Conservation (phyloP, 768 basidiomycete genomes). For the Cystofilobasidium bisporidii region DNA sequence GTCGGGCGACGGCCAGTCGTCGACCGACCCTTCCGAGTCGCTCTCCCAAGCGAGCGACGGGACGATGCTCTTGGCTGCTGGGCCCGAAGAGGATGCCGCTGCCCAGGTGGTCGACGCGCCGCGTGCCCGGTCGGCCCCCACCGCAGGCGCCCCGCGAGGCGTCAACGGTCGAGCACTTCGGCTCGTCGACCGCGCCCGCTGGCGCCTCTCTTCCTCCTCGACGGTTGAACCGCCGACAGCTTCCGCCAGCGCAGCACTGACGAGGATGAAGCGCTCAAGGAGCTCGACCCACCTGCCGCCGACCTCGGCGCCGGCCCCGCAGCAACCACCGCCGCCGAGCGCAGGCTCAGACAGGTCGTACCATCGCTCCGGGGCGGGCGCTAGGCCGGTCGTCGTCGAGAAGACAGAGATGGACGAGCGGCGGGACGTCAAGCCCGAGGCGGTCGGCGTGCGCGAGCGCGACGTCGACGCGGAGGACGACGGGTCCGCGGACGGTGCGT, state of each 20-base stretch:
- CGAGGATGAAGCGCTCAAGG: not conserved
- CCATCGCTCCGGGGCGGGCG: not conserved
- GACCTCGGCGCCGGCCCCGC: not conserved
- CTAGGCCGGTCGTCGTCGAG: not conserved
- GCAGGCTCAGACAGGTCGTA: not conserved
- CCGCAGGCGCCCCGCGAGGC: not conserved
- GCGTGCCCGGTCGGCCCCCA: not conserved
- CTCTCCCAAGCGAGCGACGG: conserved; percentile 4
- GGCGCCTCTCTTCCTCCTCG: not conserved
- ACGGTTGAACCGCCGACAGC: not conserved
- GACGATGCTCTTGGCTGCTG: no score
- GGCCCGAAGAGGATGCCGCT: no score
- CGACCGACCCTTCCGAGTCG: not conserved
- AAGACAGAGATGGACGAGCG: not conserved
- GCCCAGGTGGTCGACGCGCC: no score
- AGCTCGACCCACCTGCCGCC: conserved; percentile 1
- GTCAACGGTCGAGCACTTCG: not conserved
- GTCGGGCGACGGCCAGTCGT: not conserved
- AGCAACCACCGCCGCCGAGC: not conserved
- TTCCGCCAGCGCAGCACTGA: not conserved
- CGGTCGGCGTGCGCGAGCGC: not conserved
- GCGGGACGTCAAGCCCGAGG: not conserved
- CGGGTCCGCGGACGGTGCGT: no score
- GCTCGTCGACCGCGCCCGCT: not conserved
- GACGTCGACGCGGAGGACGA: not conserved